These are phyloP conservation scores for Moniliella sp. DNA, from an alignment of 1,284 basidiomycete genomes.

Conservation along the genomic window DNA sequence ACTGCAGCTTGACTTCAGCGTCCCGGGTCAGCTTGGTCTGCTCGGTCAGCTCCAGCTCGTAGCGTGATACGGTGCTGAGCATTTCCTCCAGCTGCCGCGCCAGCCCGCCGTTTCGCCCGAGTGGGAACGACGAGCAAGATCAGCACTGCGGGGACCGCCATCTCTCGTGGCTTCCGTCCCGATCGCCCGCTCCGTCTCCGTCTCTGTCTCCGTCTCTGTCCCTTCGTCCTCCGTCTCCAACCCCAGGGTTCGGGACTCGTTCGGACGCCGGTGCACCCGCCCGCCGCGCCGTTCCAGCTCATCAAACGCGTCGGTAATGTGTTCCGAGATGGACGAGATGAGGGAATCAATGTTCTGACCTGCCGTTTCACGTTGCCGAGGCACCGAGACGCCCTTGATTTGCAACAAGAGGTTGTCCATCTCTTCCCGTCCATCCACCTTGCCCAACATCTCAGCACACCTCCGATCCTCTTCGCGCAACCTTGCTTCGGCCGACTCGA, in stretches of 20 bases:
- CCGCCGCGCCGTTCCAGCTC: conserved; percentile 1
- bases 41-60: too few species aligned
- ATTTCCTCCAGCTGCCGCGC: background rate
- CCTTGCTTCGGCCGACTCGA: conserved; percentile 16
- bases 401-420: conserved; percentile 30
- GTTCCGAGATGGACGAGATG: conserved; percentile 4
- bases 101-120: background rate
- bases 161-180: background rate
- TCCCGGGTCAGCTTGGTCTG: background rate
- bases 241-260: too few species aligned
- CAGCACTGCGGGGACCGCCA: background rate
- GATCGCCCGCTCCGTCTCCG: too few species aligned
- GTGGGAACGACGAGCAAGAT: conserved; percentile 1
- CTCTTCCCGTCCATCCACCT: conserved; percentile 28
- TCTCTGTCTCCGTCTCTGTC: too few species aligned
- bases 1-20: conserved; percentile 2
- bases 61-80: background rate
- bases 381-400: conserved; percentile 18
- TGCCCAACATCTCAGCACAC: conserved; percentile 25
- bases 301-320: conserved; percentile 11
- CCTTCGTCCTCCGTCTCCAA: too few species aligned
- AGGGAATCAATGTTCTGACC: conserved; percentile 9
- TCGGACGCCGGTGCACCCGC: too few species aligned
- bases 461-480: conserved; percentile 24
- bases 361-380: conserved; percentile 11